Base-by-base conservation (phyloP, 495 filamentous ascomycete genomes). In the Penicillium salamii region DNA sequence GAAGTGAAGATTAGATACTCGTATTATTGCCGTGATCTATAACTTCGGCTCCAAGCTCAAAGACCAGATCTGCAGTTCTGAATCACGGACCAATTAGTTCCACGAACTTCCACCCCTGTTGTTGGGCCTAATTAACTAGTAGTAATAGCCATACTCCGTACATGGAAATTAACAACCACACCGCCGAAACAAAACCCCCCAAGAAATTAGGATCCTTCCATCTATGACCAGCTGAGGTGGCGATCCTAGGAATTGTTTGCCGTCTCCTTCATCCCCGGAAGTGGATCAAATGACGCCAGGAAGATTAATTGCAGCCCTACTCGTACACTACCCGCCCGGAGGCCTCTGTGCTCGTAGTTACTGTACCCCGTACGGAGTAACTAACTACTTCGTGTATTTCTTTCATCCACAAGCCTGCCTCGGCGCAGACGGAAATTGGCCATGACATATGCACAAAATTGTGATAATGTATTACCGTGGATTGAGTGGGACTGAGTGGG, bases 221-320 rank as follows among this genome's bases (percentile, higher is more conserved):
- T 47, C 15, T 29, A 31, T 34, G 26, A 32, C 35, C 35, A 34
- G 29, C 20, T 13, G 19, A 45, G 24, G 31, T 5, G 26, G 24
- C 24, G 24, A 48, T 48, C 34, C 8, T n/a, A 46, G 23, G 23
- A 26, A 26, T 26, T 29, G 32, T 37, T 46, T 34, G 32, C 43
- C 24, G 20, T 43, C 41, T 43, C 29, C 44, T 37, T 31, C 23
- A 28, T 17, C 19, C 7, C 18, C n/a, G n/a, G 21, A 23, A 46
- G 44, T 46, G 44, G 34, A 21, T 37, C 33, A 14, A 46, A 15
- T 46, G 44, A 46, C 44, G 44, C 44, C 23, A 39, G 35, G 35
- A 48, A 48, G 33, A 37, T 46, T 39, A 48, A n/a, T 39, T 29
- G 45, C 18, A 35, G 31, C 19, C 42, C 32, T 15, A 46, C 35